phyloP scores from a whole-genome alignment of 202 grass and related monocot genomes.

The Carex arenaria region DNA sequence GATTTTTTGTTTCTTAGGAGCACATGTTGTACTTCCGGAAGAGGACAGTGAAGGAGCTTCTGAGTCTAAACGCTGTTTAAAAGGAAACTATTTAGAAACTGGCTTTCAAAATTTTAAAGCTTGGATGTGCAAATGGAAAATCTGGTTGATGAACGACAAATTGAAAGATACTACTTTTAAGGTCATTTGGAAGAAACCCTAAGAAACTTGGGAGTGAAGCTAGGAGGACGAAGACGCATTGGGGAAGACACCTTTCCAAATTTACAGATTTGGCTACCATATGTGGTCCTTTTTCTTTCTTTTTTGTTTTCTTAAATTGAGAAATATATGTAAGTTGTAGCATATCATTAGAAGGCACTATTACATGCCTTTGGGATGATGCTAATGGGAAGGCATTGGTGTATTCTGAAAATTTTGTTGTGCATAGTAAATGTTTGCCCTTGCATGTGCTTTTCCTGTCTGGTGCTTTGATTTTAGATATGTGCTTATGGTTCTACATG shows the following conservation, averaged over 20 bases:
- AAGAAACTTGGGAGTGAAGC: background rate
- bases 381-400: background rate
- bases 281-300: background rate
- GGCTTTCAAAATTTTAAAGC: slow-evolving; percentile 7
- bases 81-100: slow-evolving; percentile 8
- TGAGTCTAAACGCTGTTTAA: slow-evolving; percentile 63
- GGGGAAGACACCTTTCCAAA: background rate
- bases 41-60: slow-evolving; percentile 82
- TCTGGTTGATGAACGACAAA: slow-evolving; percentile 7
- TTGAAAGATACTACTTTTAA: background rate
- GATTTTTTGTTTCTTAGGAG: slow-evolving; percentile 38
- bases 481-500: background rate
- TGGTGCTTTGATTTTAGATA: background rate
- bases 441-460: background rate
- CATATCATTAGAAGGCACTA: slow-evolving; percentile 19
- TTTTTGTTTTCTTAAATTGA: background rate
- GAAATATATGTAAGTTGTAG: background rate
- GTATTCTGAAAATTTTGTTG: slow-evolving; percentile 4
- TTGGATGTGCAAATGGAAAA: slow-evolving; percentile 12
- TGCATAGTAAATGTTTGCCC: slow-evolving; percentile 1
- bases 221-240: background rate
- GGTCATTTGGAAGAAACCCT: background rate
- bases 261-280: background rate
- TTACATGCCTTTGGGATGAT: slow-evolving; percentile 21
- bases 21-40: slow-evolving; percentile 89